Base-by-base conservation (phyloP, 208 protist species). In the Acanthamoeba healyi region DNA sequence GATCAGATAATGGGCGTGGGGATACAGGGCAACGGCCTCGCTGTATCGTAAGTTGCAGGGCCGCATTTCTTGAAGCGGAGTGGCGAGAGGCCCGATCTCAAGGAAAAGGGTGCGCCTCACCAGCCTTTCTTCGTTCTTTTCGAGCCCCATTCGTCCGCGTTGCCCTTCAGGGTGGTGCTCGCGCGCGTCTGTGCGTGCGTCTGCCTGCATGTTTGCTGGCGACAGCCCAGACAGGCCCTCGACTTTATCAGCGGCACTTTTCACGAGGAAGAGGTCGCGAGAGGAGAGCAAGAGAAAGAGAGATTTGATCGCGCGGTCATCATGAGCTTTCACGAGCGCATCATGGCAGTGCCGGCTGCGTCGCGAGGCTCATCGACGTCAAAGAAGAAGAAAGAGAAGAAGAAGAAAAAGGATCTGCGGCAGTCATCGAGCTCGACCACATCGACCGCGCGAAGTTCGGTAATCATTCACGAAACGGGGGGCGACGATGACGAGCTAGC, bases 1-100 rank as follows among this genome's bases (percentile, higher is more conserved):
- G 15, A 61, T 61, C 54, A 61, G 22, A 61, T 61, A 61, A 61
- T 24, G 22, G 17, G 54, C n/a, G 54, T 5, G 2, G 6, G 10
- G 15, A 34, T 19, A 7, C 61, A 67, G 61, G 17, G 61, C 61
- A 67, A 67, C 61, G 26, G 10, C 9, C 1, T 15, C 61, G 6
- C n/a, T n/a, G n/a, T n/a, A n/a, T n/a, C n/a, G n/a, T n/a, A 32
- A 67, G 61, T 67, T 67, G 32, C 61, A 36, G 10, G 61, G 61
- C 34, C 61, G 32, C 61, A 40, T 81, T 81, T 81, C 70, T 81
- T 81, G 70, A 81, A 81, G 70, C 70, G 70, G 70, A 81, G 70
- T 81, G 38, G n/a, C 32, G 29, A 0, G 61, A 19, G 70, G 22
- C 24, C 15, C 34, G 70, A 81, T 81, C 70, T 81, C 70, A 38